A percentile compares a stretch with the other conserved stretches of the same genome.
These are phyloP conservation scores for Lizonia empirigonia DNA, from an alignment of 2,329 filamentous ascomycete genomes.

Conservation along the genomic window DNA sequence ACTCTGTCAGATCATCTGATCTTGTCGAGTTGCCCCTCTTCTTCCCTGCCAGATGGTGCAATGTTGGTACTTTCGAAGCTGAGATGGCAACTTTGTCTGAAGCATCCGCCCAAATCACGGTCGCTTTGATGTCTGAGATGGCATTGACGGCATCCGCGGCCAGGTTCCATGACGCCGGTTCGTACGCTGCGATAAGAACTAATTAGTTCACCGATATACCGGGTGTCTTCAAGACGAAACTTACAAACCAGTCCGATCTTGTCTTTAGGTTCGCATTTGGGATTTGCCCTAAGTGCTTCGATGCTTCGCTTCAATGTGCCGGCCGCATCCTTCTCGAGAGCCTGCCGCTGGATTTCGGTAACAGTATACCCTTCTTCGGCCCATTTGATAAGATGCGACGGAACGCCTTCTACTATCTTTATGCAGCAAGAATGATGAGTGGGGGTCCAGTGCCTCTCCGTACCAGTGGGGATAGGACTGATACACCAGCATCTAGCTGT, in stretches of 20 bases:
- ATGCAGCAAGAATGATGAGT: conserved; percentile 14
- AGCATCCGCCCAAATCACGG: conserved; percentile 13
- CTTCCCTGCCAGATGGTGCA: conserved; percentile 37
- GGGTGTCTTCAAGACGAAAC: neutral
- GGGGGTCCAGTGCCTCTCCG: conserved; percentile 17
- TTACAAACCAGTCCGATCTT: conserved; percentile 9
- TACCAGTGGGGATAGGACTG: conserved; percentile 10
- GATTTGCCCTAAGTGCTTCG: conserved; percentile 8
- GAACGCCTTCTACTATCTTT: conserved; percentile 18
- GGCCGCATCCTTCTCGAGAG: conserved; percentile 6
- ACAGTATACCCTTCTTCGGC: conserved; percentile 66
- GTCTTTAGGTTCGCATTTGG: conserved; percentile 11
- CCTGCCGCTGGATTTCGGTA: conserved; percentile 16
- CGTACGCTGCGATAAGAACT: conserved; percentile 10
- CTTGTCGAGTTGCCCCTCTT: conserved; percentile 17
- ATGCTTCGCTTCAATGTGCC: conserved; percentile 4
- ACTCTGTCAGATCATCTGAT: conserved; percentile 27
- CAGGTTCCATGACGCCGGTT: conserved; percentile 11
- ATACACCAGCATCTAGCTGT: conserved; percentile 7
- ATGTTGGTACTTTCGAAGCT: neutral
- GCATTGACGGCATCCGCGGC: conserved; percentile 7
- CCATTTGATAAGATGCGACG: conserved; percentile 60
- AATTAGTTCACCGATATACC: neutral
- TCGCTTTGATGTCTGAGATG: conserved; percentile 1
- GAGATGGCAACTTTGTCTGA: conserved; percentile 7